Percentiles rank a stretch among this genome's conserved stretches.
phyloP scores from a whole-genome alignment of 2,329 filamentous ascomycete species.

The Pseudogymnoascus sp. region DNA sequence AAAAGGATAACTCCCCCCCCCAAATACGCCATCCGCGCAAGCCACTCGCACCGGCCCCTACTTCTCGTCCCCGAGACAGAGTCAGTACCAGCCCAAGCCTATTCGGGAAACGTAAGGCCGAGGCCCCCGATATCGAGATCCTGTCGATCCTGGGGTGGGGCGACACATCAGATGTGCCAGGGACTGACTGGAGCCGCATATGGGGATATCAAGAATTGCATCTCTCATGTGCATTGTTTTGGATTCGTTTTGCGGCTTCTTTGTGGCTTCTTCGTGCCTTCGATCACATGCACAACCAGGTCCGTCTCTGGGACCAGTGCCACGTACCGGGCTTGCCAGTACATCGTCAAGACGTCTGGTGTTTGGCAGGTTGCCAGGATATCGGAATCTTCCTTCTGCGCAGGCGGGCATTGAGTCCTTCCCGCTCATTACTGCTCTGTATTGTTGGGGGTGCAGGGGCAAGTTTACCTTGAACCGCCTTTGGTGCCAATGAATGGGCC shows the following conservation, averaged over 20 bases:
- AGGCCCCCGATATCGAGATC: not conserved
- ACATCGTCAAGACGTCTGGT: not conserved
- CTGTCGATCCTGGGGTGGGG: slow-evolving; percentile 4
- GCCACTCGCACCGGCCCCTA: not conserved
- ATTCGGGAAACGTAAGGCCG: not conserved
- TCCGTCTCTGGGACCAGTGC: not conserved
- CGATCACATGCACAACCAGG: not conserved
- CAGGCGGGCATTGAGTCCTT: not conserved
- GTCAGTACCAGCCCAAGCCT: not conserved
- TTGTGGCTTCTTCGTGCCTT: not conserved
- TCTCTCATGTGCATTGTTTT: not conserved
- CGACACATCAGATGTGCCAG: not conserved
- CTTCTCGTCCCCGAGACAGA: not conserved
- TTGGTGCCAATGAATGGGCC: not conserved
- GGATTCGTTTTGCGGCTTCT: not conserved
- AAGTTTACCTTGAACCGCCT: not conserved
- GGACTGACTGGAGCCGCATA: not conserved
- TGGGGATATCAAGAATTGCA: not conserved
- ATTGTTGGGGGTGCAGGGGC: not conserved
- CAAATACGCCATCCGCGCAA: not conserved
- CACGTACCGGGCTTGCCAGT: not conserved
- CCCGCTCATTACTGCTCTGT: not conserved
- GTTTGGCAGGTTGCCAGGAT: not conserved
- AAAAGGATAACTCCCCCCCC: not conserved
- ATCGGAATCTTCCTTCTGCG: not conserved